Conservation (phyloP, 1,139 yeast species). For the Zhuliangozyma parablackwelliae region DNA sequence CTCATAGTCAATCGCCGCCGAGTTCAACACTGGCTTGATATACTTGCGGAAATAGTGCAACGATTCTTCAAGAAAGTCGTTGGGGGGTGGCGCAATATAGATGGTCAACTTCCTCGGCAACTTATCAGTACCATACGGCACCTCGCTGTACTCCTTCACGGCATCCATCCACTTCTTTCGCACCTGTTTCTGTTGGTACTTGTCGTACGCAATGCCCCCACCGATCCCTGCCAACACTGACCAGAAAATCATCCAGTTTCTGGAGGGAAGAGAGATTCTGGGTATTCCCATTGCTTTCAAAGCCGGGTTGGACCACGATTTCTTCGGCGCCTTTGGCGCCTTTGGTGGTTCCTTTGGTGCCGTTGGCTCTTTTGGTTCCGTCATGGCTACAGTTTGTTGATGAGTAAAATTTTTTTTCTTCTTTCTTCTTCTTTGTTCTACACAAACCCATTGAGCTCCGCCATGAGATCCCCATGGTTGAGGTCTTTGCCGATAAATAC, state of each 20-base stretch:
- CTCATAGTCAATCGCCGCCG: constrained; percentile 86
- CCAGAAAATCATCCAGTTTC: constrained; percentile 95
- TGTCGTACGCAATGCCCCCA: constrained; percentile 78
- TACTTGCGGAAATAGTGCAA: constrained; percentile 71
- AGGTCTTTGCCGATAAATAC: constrained; percentile 81
- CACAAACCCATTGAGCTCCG: constrained; percentile 20
- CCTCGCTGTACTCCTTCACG: constrained; percentile 49
- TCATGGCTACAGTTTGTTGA: constrained; percentile 1
- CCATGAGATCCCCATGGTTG: constrained; percentile 23
- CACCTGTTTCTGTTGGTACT: constrained; percentile 62
- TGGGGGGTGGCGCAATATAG: constrained; percentile 93
- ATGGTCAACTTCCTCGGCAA: constrained; percentile 76
- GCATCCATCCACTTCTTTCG: constrained; percentile 62
- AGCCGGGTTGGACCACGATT: constrained; percentile 80
- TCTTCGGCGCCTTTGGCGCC: constrained; percentile 19
- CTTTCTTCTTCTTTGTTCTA: background rate
- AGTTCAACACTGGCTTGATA: constrained; percentile 80
- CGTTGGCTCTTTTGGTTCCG: constrained; percentile 2
- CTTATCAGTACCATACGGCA: constrained; percentile 30
- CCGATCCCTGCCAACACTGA: constrained; percentile 57
- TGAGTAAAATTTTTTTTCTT: background rate
- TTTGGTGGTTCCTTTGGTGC: background rate
- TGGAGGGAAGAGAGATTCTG: constrained; percentile 69
- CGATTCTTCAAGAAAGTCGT: constrained; percentile 79
- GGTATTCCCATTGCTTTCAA: constrained; percentile 85